Evolutionary conservation across 345 rosid species (phyloP).

Genomic region (Draba incana): DNA sequence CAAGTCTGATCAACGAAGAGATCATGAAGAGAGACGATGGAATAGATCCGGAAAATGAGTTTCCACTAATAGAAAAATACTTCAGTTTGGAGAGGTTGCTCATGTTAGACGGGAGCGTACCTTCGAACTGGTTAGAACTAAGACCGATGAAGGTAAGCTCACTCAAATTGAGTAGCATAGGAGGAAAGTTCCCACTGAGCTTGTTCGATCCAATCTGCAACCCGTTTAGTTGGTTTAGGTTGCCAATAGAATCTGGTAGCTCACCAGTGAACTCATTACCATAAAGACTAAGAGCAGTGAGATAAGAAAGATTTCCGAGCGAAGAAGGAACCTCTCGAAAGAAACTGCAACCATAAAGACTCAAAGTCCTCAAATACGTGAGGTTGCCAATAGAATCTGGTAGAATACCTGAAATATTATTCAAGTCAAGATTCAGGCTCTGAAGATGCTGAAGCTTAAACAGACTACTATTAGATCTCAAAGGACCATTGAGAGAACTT

Average conservation of each 20-base stretch:
- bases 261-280: slow-evolving; percentile 41
- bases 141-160: background rate
- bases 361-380: slow-evolving; percentile 1
- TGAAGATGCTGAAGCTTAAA: slow-evolving; percentile 17
- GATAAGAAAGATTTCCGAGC: slow-evolving; percentile 35
- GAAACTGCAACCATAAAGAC: background rate
- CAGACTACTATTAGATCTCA: slow-evolving; percentile 7
- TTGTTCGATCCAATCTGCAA: background rate
- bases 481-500: slow-evolving; percentile 22
- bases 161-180: slow-evolving; percentile 13
- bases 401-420: slow-evolving; percentile 28
- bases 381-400: slow-evolving; percentile 34
- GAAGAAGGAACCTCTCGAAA: slow-evolving; percentile 39
- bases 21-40: slow-evolving; percentile 25
- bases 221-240: background rate
- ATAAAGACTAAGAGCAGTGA: slow-evolving; percentile 36
- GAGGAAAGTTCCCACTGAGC: slow-evolving; percentile 14
- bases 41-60: slow-evolving; percentile 17
- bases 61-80: background rate
- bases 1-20: background rate
- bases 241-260: slow-evolving; percentile 9
- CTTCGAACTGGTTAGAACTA: slow-evolving; percentile 10
- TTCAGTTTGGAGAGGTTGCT: slow-evolving; percentile 15
- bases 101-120: slow-evolving; percentile 33
- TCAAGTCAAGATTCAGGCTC: background rate